Evolutionary conservation across 495 filamentous ascomycete genomes (phyloP).

Genomic region (Pyronema omphalodes): DNA sequence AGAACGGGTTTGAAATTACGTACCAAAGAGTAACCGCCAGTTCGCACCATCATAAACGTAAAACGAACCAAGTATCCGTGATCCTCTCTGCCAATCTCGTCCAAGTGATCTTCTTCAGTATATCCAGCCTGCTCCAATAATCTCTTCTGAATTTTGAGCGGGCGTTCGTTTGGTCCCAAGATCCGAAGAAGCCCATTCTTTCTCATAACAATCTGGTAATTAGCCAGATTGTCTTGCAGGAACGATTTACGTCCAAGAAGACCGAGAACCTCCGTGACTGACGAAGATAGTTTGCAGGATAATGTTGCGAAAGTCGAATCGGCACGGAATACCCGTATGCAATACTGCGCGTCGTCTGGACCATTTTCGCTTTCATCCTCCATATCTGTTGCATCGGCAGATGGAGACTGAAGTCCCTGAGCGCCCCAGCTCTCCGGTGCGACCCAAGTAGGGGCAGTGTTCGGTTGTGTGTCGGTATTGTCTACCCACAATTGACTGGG

Average conservation of each 20-base stretch:
- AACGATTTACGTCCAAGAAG: conserved; percentile 83
- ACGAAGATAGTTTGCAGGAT: conserved; percentile 58
- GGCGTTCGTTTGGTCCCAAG: conserved; percentile 56
- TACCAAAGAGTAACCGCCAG: conserved; percentile 48
- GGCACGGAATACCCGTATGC: conserved; percentile 84
- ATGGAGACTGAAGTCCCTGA: neutral
- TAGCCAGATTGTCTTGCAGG: conserved; percentile 69
- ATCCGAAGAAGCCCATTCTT: conserved; percentile 83
- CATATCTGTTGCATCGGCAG: neutral
- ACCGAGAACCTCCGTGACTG: conserved; percentile 63
- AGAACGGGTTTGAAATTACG: neutral
- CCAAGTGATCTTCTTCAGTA: conserved; percentile 65
- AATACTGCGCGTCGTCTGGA: conserved; percentile 36
- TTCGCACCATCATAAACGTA: conserved; percentile 72
- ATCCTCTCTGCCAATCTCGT: conserved; percentile 93
- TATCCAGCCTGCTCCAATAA: conserved; percentile 87
- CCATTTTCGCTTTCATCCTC: conserved; percentile 3
- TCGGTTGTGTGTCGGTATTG: neutral
- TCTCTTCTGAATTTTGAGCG: conserved; percentile 80
- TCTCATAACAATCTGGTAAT: conserved; percentile 85
- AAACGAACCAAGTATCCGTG: conserved; percentile 94
- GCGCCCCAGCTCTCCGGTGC: conserved; percentile 20
- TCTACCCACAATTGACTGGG: neutral
- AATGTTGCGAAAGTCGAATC: conserved; percentile 90
- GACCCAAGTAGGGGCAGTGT: conserved; percentile 8